Evolutionary conservation across 1,284 basidiomycete species (phyloP).

Genomic region (Pseudozyma sp.): DNA sequence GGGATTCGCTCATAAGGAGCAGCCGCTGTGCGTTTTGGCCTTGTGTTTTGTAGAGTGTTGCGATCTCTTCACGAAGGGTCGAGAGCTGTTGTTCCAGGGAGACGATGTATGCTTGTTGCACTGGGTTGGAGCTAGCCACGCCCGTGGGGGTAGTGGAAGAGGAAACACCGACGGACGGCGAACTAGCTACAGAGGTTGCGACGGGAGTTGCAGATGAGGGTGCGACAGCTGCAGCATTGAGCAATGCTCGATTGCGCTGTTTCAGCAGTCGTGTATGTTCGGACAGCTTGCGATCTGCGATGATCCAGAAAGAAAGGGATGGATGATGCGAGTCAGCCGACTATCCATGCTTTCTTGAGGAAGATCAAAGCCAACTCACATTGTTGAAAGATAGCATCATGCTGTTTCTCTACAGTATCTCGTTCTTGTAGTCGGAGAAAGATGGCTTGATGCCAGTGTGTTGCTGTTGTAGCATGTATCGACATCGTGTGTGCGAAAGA

Average conservation of each 20-base stretch:
- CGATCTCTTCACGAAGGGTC: conserved; percentile 86
- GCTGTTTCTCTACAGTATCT: conserved; percentile 53
- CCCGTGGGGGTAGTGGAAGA: conserved; percentile 5
- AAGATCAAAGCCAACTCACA: conserved; percentile 34
- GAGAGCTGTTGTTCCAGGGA: conserved; percentile 94
- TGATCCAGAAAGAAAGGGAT: background rate
- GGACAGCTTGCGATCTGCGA: conserved; percentile 49
- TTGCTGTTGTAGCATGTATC: conserved; percentile 23
- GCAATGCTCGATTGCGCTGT: conserved; percentile 49
- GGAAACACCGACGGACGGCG: conserved; percentile 8
- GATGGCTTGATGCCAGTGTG: conserved; percentile 57
- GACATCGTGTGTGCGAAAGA: background rate
- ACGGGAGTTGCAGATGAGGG: conserved; percentile 18
- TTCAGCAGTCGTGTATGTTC: conserved; percentile 46
- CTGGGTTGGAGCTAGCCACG: conserved; percentile 75
- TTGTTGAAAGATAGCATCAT: conserved; percentile 46
- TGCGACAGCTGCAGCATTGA: conserved; percentile 37
- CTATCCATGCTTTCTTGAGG: background rate
- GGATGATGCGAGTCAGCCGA: background rate
- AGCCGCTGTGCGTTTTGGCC: conserved; percentile 93
- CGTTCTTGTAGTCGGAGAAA: conserved; percentile 54
- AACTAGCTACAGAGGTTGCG: conserved; percentile 5
- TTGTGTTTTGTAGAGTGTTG: conserved; percentile 94
- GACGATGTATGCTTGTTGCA: conserved; percentile 84
- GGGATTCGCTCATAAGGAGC: conserved; percentile 89